These are phyloP conservation scores for Fraxinus dipetala DNA, from an alignment of 305 asterid species.

Conservation along the genomic window DNA sequence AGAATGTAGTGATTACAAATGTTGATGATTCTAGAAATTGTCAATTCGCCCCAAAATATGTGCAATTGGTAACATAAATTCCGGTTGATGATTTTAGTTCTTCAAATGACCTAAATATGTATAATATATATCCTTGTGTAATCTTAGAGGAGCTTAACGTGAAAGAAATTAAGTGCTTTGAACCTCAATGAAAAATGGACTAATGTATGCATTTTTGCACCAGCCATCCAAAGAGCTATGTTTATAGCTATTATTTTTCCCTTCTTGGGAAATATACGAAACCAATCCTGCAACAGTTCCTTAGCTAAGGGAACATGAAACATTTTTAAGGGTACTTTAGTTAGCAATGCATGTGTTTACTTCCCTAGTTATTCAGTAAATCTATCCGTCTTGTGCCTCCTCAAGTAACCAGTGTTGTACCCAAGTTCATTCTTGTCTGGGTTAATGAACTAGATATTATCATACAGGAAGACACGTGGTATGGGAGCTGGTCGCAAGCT, in stretches of 20 bases:
- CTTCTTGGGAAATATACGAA: not conserved
- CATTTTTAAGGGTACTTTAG: not conserved
- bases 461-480: slow-evolving; percentile 39
- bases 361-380: not conserved
- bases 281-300: not conserved
- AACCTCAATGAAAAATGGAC: not conserved
- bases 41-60: not conserved
- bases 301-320: not conserved
- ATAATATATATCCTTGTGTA: not conserved
- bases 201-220: not conserved
- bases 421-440: not conserved
- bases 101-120: not conserved
- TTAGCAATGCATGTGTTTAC: not conserved
- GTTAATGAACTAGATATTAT: not conserved
- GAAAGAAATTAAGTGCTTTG: not conserved
- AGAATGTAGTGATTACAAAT: not conserved
- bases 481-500: slow-evolving; percentile 66
- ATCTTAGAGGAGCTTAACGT: not conserved
- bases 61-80: not conserved
- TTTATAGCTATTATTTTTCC: not conserved
- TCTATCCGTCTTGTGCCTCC: not conserved
- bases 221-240: not conserved
- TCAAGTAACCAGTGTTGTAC: not conserved
- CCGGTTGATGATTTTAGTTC: not conserved
- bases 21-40: not conserved